Evolutionary conservation across 805 yeast genomes (phyloP).

Genomic region (Helenozyma baotianmanensis): DNA sequence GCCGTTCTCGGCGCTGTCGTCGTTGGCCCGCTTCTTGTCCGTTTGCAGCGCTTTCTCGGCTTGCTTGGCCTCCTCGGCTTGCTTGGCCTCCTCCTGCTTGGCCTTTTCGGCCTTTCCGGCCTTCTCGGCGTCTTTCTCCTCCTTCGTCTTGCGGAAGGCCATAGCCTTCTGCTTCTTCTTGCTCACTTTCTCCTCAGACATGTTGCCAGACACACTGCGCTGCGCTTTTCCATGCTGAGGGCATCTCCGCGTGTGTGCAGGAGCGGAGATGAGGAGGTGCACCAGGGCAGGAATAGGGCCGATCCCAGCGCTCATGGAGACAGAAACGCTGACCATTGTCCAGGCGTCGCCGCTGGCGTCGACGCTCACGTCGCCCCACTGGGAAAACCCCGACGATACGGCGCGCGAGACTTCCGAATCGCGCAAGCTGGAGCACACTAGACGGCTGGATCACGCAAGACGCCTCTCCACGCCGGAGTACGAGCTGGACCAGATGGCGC

Average conservation of each 20-base stretch:
- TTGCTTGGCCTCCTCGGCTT: slow-evolving; percentile 13
- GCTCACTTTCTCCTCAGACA: slow-evolving; percentile 43
- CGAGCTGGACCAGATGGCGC: neutral
- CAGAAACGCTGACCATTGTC: no score
- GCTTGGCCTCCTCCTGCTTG: slow-evolving; percentile 23
- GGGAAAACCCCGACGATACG: no score
- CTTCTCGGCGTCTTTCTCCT: slow-evolving; percentile 33
- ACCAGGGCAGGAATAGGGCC: no score
- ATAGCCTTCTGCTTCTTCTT: slow-evolving; percentile 64
- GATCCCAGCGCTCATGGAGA: no score
- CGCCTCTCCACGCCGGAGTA: neutral
- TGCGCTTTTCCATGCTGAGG: slow-evolving; percentile 38
- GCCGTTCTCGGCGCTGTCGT: slow-evolving; percentile 9
- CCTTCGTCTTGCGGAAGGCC: slow-evolving; percentile 46
- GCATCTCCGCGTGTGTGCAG: no score
- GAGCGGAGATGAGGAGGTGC: no score
- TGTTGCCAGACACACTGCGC: slow-evolving; percentile 9
- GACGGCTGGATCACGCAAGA: no score
- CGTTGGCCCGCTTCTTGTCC: slow-evolving; percentile 1
- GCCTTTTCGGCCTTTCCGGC: slow-evolving; percentile 26
- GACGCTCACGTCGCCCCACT: no score
- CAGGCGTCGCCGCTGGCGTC: no score
- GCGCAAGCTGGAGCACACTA: no score
- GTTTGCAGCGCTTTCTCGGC: slow-evolving; percentile 2
- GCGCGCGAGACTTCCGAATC: no score